Evolutionary conservation across 208 protist species (phyloP).

Genomic region (Trypanosoma scelopori): DNA sequence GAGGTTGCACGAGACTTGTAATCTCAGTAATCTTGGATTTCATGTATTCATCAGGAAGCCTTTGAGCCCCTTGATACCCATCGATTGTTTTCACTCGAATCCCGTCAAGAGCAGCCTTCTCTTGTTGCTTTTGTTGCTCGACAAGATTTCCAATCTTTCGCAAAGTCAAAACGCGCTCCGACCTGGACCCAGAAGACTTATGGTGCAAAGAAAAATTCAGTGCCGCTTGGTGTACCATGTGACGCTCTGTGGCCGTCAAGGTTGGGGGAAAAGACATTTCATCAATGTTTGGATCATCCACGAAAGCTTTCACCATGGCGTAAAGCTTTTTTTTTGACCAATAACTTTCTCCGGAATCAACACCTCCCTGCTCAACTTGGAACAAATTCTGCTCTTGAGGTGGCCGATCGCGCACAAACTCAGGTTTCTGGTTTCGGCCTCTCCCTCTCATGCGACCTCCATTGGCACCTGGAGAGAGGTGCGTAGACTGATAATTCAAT

Average conservation of each 20-base stretch:
- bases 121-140: constrained; percentile 33
- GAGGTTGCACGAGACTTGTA: constrained; percentile 25
- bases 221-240: constrained; percentile 66
- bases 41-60: constrained; percentile 47
- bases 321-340: constrained; percentile 76
- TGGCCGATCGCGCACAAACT: neutral
- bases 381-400: neutral
- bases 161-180: constrained; percentile 50
- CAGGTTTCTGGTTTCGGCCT: neutral
- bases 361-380: neutral
- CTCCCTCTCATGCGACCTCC: neutral
- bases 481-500: neutral
- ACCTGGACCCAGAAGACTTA: constrained; percentile 54
- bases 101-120: constrained; percentile 36
- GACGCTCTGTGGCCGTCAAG: constrained; percentile 53
- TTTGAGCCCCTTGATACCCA: constrained; percentile 79
- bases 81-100: constrained; percentile 63
- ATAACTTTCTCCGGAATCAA: constrained; percentile 33
- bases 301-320: constrained; percentile 72
- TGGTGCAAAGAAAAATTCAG: constrained; percentile 71
- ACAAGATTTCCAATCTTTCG: constrained; percentile 48
- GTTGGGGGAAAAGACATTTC: constrained; percentile 74
- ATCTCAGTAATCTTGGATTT: constrained; percentile 33
- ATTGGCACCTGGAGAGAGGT: neutral
- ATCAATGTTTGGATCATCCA: constrained; percentile 45